phyloP scores from a whole-genome alignment of 2,329 filamentous ascomycete species.

The Fusarium pilosicola region DNA sequence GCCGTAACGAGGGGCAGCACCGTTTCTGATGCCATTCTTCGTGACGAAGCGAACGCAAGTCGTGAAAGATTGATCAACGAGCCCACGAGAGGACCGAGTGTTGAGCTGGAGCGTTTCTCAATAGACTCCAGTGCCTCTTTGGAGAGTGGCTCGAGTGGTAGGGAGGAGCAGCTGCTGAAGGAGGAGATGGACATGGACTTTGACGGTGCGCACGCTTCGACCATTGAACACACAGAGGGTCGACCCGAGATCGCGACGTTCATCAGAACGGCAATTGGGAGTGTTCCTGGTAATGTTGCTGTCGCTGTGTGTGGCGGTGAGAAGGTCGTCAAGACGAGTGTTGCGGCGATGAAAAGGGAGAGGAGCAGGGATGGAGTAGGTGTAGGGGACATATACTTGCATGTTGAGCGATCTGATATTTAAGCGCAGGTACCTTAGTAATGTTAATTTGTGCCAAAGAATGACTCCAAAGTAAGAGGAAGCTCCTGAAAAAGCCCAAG shows the following conservation, averaged over 20 bases:
- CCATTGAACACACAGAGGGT: constrained; percentile 36
- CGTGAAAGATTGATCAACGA: constrained; percentile 38
- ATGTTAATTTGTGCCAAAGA: not conserved
- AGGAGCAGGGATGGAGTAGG: constrained; percentile 15
- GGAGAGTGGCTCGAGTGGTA: constrained; percentile 6
- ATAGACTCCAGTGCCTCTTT: constrained; percentile 32
- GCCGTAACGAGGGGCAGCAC: constrained; percentile 28
- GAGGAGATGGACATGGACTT: constrained; percentile 40
- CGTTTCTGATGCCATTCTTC: not conserved
- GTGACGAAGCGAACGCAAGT: constrained; percentile 29
- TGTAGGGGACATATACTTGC: constrained; percentile 30
- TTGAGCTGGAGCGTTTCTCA: constrained; percentile 40
- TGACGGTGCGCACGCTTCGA: constrained; percentile 14
- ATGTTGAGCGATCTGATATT: constrained; percentile 39
- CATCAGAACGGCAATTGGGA: constrained; percentile 24
- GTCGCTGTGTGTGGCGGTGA: constrained; percentile 41
- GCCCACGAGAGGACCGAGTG: constrained; percentile 5
- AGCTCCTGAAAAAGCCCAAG: not conserved
- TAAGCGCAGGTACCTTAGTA: not conserved
- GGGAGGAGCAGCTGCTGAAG: constrained; percentile 38
- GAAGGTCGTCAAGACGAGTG: constrained; percentile 26
- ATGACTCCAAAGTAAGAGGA: not conserved
- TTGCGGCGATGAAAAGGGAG: constrained; percentile 23
- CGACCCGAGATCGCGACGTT: constrained; percentile 40
- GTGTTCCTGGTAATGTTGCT: constrained; percentile 28